Base-by-base conservation (phyloP, 352 stramenopile genomes). In the Phytophthora podocarpi region DNA sequence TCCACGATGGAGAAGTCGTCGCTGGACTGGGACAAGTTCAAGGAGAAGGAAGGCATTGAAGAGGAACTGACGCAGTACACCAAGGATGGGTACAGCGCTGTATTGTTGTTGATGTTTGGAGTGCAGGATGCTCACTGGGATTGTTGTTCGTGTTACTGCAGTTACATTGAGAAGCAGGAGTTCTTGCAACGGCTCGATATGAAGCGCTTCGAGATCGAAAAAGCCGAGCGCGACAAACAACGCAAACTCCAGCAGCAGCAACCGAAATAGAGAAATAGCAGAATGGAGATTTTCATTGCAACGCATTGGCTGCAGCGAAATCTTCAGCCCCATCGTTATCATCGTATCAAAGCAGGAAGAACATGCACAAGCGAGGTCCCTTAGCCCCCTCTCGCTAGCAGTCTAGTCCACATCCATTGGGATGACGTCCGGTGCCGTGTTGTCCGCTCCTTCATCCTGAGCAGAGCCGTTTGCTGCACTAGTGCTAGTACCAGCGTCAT, bases 11-110 rank as follows among this genome's bases (percentile, higher is more conserved):
- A 97, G 75, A 99, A 99, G 70, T 96, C 95, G 31, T 96, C 81
- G 27, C 70, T 96, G 13, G 96, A 99, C 72, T 99, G 96, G 96
- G 93, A 98, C 70, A 83, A 87, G 20, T 99, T 98, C 79, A 99
- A 99, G 67, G 78, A 95, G 32, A 74, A 93, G 28, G 79, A 97
- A 47, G 89, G 88, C 36, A 87, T 98, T 46, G 87, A 97, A 39
- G 94, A 98, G 45, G 90, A 98, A 55, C 72, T 99, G 12, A 78
- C 88, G 28, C 93, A 97, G 45, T 86, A 95, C 74, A 96, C 86
- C 6, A 98, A 98, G 64, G 86, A 98, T 61, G 96, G 90, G 59
- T 91, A 80, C 54, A n/a, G 71, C 63, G 12, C 5, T 35, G 16
- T 40, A 18, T 16, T 49, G 11, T 10, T 54, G 4, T 6, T 21